These are phyloP conservation scores for Auricularia sp. DNA, from an alignment of 768 basidiomycete species.

Conservation along the genomic window DNA sequence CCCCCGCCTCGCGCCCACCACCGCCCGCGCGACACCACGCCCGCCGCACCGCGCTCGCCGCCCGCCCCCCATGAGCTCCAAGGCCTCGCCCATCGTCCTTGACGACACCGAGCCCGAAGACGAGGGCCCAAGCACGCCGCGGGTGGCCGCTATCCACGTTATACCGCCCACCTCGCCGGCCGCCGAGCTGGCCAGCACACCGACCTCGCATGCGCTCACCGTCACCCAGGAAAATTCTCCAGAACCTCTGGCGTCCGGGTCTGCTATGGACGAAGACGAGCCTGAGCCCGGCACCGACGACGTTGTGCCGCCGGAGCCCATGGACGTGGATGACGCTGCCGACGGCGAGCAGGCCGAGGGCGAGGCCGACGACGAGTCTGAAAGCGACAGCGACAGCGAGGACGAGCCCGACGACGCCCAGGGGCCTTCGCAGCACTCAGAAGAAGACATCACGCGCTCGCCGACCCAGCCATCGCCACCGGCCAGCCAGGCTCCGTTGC, in stretches of 20 bases:
- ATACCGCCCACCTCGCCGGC: not conserved
- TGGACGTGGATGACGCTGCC: not conserved
- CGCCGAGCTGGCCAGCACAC: not conserved
- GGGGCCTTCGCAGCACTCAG: not conserved
- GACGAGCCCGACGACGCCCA: not conserved
- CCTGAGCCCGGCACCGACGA: not conserved
- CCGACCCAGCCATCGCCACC: not conserved
- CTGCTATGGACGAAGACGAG: not conserved
- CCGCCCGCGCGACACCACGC: not conserved
- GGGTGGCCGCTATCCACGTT: not conserved
- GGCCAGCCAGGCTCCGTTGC: not conserved
- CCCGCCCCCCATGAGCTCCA: not conserved
- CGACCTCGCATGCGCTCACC: not conserved
- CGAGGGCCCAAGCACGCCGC: not conserved
- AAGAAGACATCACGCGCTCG: not conserved
- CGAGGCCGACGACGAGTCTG: constrained; percentile 1
- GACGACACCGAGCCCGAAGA: not conserved
- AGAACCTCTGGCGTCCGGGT: not conserved
- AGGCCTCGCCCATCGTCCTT: not conserved
- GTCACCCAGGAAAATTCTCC: not conserved
- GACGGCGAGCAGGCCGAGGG: constrained; percentile 1
- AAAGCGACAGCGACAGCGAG: not conserved
- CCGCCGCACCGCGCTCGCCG: not conserved
- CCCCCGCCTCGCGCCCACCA: not conserved
- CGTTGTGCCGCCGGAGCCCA: not conserved